Conservation (phyloP, 2,329 filamentous ascomycete genomes). For the Sarocladium kiliense region DNA sequence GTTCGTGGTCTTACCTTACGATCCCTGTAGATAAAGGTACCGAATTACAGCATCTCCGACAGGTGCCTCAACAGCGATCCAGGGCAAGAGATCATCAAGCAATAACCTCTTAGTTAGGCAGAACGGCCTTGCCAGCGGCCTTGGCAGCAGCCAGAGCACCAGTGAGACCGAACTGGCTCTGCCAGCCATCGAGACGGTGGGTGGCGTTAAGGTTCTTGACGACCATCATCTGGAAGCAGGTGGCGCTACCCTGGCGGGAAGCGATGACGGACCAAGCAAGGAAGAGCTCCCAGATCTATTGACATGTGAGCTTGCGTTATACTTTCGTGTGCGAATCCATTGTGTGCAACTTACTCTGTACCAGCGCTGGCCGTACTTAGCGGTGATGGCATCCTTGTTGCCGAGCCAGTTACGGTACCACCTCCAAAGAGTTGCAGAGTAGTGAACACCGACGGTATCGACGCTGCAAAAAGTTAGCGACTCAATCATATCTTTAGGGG, state of each 20-base stretch:
- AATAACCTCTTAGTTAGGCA: slow-evolving; percentile 10
- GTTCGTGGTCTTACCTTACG: no score
- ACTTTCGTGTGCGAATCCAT: background rate
- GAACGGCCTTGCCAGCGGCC: slow-evolving; percentile 14
- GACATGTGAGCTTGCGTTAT: no score
- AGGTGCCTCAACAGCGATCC: background rate
- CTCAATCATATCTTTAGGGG: background rate
- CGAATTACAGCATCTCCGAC: no score
- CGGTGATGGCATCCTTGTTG: slow-evolving; percentile 86
- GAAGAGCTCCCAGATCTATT: slow-evolving; percentile 89
- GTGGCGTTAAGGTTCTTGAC: slow-evolving; percentile 89
- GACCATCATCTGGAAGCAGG: slow-evolving; percentile 80
- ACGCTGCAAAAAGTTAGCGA: slow-evolving; percentile 36
- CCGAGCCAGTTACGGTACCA: slow-evolving; percentile 99
- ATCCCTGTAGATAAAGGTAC: no score
- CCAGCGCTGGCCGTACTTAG: slow-evolving; percentile 94
- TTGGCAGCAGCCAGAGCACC: slow-evolving; percentile 45
- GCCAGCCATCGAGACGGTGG: slow-evolving; percentile 72
- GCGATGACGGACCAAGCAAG: slow-evolving; percentile 79
- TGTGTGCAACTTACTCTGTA: slow-evolving; percentile 64
- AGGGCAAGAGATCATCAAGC: no score
- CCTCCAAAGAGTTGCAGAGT: slow-evolving; percentile 92
- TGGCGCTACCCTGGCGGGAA: slow-evolving; percentile 77
- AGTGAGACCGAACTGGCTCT: slow-evolving; percentile 61
- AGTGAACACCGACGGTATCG: slow-evolving; percentile 94